These are phyloP conservation scores for Galeopsis tetrahit DNA, from an alignment of 257 asterid species.

Conservation along the genomic window DNA sequence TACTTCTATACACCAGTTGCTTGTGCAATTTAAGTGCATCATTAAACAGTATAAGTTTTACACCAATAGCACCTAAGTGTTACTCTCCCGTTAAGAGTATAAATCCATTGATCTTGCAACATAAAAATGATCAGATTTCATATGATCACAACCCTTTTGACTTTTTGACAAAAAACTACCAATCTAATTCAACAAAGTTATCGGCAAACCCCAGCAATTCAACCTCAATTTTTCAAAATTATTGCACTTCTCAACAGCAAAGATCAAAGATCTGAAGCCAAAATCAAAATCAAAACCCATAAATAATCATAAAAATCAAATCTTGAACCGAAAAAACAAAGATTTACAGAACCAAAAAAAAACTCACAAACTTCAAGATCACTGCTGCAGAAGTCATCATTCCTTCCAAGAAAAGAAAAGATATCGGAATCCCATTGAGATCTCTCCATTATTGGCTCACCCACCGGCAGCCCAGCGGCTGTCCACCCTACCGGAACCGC, in stretches of 20 bases:
- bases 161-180: constrained; percentile 3
- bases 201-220: background rate
- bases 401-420: constrained; percentile 59
- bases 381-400: constrained; percentile 67
- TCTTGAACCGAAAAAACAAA: constrained; percentile 5
- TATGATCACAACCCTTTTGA: background rate
- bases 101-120: constrained; percentile 10
- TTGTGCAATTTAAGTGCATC: no score
- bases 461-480: constrained; percentile 76
- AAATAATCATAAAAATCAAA: constrained; percentile 24
- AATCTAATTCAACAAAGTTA: background rate
- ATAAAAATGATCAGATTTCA: constrained; percentile 10
- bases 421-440: constrained; percentile 59
- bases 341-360: background rate
- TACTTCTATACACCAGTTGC: no score
- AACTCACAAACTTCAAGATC: constrained; percentile 82
- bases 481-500: constrained; percentile 68
- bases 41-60: no score
- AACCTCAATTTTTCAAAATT: background rate
- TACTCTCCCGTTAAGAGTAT: background rate
- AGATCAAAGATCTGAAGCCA: constrained; percentile 29
- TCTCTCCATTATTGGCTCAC: constrained; percentile 50
- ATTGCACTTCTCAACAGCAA: background rate
- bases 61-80: no score
- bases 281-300: constrained; percentile 6